Conservation (phyloP, 1,284 basidiomycete species). For the Agaricales sp. region DNA sequence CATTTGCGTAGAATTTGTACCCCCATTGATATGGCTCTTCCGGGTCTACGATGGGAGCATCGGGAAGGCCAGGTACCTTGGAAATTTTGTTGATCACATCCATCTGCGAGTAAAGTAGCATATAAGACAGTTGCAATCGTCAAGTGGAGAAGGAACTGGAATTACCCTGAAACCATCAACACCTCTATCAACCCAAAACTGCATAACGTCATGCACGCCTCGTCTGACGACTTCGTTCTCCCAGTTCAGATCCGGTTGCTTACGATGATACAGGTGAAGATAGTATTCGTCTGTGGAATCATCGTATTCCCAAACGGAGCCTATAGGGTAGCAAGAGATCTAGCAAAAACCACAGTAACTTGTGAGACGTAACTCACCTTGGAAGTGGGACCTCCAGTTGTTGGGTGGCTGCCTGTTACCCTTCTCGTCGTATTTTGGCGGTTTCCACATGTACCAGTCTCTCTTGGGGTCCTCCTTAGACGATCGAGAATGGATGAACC, state of each 20-base stretch:
- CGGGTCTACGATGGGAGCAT: constrained; percentile 46
- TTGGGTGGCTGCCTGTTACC: constrained; percentile 54
- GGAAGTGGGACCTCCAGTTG: constrained; percentile 66
- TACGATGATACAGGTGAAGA: constrained; percentile 58
- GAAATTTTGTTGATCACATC: constrained; percentile 64
- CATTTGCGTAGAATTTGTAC: constrained; percentile 44
- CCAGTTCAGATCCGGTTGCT: constrained; percentile 80
- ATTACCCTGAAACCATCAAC: constrained; percentile 66
- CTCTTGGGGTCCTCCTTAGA: constrained; percentile 51
- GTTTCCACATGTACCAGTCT: constrained; percentile 72
- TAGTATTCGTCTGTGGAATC: constrained; percentile 64
- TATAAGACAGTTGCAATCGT: constrained; percentile 2
- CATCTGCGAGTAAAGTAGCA: constrained; percentile 30
- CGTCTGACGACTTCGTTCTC: constrained; percentile 52
- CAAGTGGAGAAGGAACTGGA: constrained; percentile 2
- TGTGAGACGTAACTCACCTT: constrained; percentile 27
- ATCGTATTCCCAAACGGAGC: constrained; percentile 68
- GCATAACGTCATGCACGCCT: constrained; percentile 57
- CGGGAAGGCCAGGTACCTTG: constrained; percentile 52
- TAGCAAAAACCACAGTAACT: background rate
- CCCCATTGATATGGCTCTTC: constrained; percentile 48
- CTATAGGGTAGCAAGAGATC: constrained; percentile 20
- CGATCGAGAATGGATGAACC: constrained; percentile 62
- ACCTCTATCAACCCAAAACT: constrained; percentile 67
- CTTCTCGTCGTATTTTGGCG: constrained; percentile 42